Percentiles rank a stretch among this genome's conserved stretches.
phyloP scores from a whole-genome alignment of 202 grass and related monocot genomes.

The Zoysia matrella region DNA sequence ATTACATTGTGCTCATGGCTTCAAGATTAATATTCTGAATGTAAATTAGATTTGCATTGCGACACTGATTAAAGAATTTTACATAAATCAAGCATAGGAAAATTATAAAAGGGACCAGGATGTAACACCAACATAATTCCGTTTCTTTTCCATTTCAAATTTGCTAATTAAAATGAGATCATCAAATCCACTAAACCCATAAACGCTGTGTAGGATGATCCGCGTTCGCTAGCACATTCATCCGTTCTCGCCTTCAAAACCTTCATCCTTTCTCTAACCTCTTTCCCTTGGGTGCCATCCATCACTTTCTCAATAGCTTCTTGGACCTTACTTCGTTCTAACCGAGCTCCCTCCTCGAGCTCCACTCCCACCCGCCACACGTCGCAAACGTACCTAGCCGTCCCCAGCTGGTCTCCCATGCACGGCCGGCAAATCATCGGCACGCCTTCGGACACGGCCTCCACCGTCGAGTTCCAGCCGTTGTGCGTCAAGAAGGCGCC shows the following conservation, averaged over 20 bases:
- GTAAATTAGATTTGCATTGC: too few species aligned
- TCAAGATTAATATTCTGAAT: too few species aligned
- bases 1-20: too few species aligned
- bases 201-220: not conserved
- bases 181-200: not conserved
- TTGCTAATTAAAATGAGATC: not conserved
- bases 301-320: not conserved
- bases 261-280: not conserved
- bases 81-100: too few species aligned
- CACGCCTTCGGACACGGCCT: not conserved
- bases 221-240: not conserved
- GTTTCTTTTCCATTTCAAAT: too few species aligned
- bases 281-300: not conserved
- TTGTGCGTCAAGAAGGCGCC: conserved; percentile 39
- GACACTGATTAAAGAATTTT: too few species aligned
- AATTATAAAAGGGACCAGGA: too few species aligned
- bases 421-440: not conserved
- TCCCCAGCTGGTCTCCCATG: not conserved
- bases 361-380: not conserved
- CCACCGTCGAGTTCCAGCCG: conserved; percentile 46
- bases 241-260: not conserved
- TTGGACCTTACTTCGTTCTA: not conserved
- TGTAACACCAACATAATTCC: too few species aligned
- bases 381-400: not conserved
- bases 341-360: not conserved